Evolutionary conservation across 257 asterid genomes (phyloP), one percentile per base, ranked within the genome.

Genomic region (Thymus mandschuricus): DNA sequence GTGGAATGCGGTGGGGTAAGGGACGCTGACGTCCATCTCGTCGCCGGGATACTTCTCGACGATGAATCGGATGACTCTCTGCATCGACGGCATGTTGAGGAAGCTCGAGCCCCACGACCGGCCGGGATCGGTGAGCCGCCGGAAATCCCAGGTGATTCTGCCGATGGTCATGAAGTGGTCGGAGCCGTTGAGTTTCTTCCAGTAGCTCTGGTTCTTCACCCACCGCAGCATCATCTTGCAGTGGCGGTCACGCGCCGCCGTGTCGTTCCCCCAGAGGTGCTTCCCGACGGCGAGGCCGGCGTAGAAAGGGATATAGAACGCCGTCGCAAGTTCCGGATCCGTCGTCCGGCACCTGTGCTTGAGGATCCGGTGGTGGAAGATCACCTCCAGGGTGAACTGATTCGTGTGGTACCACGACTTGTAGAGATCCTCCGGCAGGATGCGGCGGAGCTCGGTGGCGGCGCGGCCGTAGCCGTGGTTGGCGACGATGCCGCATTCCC

Each of bases 1-100:
- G 85, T 92, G 98, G 78, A 92, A 92, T 62, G 96, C 97, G 10
- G 91, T 88, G 12, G 96, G 98, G 70, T 92, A 92, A n/a, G 98
- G 98, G 1, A 92, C 89, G 43, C 87, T 74, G 4, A 90, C 81
- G 46, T 92, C 98, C 81, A 73, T 79, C 13, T 77, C 80, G n/a
- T 90, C 98, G 59, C 97, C 89, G 1, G 96, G 92, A 28, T 79
- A 83, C 44, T 83, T 83, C 83, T 92, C 97, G 0, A 90, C 78
- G 60, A 88, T 81, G 69, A 92, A 85, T 12, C 90, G 87, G 29
- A 77, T 71, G 27, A 85, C 84, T 28, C 81, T 80, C 71, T 77
- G 83, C 97, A 92, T 92, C 60, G 75, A 78, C 0, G 83, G 85
- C 90, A 87, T 86, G 78, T 88, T 85, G 9, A 88, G 83, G 65